Evolutionary conservation across 306 rosid species (phyloP).

Genomic region (Arachis stenosperma): DNA sequence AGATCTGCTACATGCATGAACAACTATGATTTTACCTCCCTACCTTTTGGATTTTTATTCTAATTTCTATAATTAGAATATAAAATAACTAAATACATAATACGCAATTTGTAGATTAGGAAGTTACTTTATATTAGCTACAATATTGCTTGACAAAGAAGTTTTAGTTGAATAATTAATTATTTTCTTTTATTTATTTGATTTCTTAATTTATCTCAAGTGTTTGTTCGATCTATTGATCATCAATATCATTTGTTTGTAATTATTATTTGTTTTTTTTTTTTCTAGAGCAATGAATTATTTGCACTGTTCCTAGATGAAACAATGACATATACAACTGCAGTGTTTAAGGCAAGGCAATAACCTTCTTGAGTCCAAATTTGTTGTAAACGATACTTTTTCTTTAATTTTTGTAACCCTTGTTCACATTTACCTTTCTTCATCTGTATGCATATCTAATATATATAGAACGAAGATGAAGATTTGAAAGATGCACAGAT

Average conservation of each 20-base stretch:
- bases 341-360: slow-evolving; percentile 70
- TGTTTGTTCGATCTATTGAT: neutral
- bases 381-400: neutral
- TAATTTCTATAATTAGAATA: neutral
- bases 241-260: neutral
- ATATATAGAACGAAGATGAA: slow-evolving; percentile 62
- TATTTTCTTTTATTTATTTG: too few species aligned
- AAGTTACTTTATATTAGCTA: too few species aligned
- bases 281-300: slow-evolving; percentile 73
- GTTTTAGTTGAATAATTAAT: too few species aligned
- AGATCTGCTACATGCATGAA: too few species aligned
- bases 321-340: slow-evolving; percentile 84
- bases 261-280: slow-evolving; percentile 29
- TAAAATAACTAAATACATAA: too few species aligned
- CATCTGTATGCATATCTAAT: neutral
- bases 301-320: slow-evolving; percentile 86
- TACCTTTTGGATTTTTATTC: too few species aligned
- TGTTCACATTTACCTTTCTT: neutral
- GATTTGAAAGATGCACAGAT: slow-evolving; percentile 74
- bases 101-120: too few species aligned
- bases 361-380: neutral
- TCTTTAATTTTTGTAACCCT: neutral
- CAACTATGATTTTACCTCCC: too few species aligned
- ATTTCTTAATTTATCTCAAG: too few species aligned
- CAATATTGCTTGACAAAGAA: too few species aligned